Percentiles rank a stretch among this genome's conserved stretches.
These are phyloP conservation scores for Acidiella bohemica DNA, from an alignment of 495 filamentous ascomycete genomes.

Conservation along the genomic window DNA sequence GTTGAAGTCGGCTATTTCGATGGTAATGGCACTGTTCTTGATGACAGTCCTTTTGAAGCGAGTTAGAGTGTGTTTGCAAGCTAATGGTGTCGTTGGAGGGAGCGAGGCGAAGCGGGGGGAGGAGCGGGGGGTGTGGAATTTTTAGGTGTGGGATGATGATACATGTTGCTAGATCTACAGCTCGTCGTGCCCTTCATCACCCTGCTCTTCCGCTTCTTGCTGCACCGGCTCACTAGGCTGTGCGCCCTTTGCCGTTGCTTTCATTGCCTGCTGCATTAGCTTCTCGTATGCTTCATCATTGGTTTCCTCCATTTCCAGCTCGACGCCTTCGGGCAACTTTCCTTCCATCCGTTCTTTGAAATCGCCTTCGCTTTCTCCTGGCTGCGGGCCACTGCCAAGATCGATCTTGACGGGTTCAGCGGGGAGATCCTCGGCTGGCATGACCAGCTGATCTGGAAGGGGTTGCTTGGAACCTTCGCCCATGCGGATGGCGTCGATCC, in stretches of 20 bases:
- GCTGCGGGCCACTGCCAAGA: background rate
- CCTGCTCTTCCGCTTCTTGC: conserved; percentile 11
- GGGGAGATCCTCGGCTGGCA: conserved; percentile 32
- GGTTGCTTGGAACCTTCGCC: conserved; percentile 73
- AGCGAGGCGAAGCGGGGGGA: conserved; percentile 4
- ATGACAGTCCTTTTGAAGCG: conserved; percentile 9
- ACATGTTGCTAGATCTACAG: no score
- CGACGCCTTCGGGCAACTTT: conserved; percentile 16
- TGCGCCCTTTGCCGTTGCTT: conserved; percentile 3
- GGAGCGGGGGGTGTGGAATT: no score
- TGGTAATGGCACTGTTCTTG: conserved; percentile 4
- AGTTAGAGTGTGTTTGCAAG: conserved; percentile 7
- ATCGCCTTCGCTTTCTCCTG: conserved; percentile 1
- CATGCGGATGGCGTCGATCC: conserved; percentile 78
- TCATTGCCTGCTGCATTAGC: conserved; percentile 12
- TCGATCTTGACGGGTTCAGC: conserved; percentile 23
- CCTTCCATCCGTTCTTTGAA: conserved; percentile 12
- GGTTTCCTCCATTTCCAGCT: conserved; percentile 20
- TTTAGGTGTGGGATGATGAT: no score
- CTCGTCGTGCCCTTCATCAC: background rate
- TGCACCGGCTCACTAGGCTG: conserved; percentile 8
- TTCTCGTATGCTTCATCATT: conserved; percentile 18
- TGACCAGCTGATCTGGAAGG: conserved; percentile 59
- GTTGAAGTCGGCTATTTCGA: conserved; percentile 6
- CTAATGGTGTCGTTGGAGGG: conserved; percentile 7